A percentile compares a stretch with the other conserved stretches of the same genome.
Evolutionary conservation across 106 monocot genomes (phyloP).

Genomic region (Dactylorhiza incarnata): DNA sequence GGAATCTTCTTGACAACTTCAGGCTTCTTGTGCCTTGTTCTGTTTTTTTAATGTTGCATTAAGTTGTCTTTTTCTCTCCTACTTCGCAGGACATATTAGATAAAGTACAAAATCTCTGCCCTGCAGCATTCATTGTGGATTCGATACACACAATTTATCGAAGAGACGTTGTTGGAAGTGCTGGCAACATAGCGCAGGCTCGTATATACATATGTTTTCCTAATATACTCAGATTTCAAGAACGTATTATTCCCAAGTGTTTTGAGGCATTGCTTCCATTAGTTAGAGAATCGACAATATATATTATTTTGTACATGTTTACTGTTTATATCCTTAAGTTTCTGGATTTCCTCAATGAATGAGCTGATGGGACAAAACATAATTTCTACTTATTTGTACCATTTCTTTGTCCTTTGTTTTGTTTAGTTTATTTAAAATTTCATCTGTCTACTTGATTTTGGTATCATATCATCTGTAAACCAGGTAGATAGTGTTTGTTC

Average conservation of each 20-base stretch:
- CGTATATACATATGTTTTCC: not conserved
- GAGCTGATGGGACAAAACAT: not conserved
- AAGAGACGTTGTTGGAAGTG: constrained; percentile 72
- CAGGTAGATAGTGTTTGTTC: too few species aligned
- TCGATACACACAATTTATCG: constrained; percentile 95
- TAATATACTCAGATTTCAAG: not conserved
- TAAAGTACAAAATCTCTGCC: constrained; percentile 51
- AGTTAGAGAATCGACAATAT: not conserved
- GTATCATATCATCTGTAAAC: too few species aligned
- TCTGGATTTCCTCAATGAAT: not conserved
- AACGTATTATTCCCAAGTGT: not conserved
- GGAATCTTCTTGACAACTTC: not conserved
- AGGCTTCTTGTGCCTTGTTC: not conserved
- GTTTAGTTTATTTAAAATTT: not conserved
- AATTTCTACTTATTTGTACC: not conserved
- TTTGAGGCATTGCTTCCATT: not conserved
- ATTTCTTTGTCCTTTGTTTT: not conserved
- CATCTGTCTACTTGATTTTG: not conserved
- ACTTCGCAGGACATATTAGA: constrained; percentile 79
- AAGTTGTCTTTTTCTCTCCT: constrained; percentile 8
- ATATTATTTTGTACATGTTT: not conserved
- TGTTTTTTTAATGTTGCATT: not conserved
- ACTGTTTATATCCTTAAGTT: not conserved
- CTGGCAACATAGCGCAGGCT: constrained; percentile 87
- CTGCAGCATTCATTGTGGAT: constrained; percentile 81